Evolutionary conservation across 2,329 filamentous ascomycete genomes (phyloP).

Genomic region (Fusarium bulbicola): DNA sequence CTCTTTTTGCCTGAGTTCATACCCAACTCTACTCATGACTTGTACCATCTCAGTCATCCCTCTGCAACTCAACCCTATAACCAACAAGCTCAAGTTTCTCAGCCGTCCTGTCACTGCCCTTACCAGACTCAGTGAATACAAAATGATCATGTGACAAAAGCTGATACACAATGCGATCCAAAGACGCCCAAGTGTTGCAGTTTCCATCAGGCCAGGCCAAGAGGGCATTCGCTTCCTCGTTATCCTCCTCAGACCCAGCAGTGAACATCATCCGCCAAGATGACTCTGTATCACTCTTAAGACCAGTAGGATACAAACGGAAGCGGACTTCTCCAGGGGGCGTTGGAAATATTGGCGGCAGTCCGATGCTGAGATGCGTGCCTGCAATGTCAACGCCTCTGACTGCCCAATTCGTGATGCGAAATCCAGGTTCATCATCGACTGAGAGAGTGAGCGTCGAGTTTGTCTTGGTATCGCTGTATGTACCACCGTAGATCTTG

Average conservation of each 20-base stretch:
- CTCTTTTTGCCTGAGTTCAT: background rate
- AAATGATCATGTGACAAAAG: slow-evolving; percentile 8
- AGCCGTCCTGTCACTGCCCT: background rate
- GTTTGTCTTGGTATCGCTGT: background rate
- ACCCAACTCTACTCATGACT: fast-evolving
- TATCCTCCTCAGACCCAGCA: background rate
- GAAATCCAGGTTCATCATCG: slow-evolving; percentile 5
- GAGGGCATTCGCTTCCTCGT: background rate
- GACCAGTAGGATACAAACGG: background rate
- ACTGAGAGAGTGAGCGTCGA: background rate
- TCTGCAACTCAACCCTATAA: background rate
- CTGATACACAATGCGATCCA: slow-evolving; percentile 7
- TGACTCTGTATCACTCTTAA: background rate
- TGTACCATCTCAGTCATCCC: background rate
- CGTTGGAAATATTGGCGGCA: background rate
- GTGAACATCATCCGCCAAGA: slow-evolving; percentile 8
- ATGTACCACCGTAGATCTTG: slow-evolving; percentile 5
- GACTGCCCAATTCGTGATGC: slow-evolving; percentile 14
- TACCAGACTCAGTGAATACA: background rate
- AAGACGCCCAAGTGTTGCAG: slow-evolving; percentile 9
- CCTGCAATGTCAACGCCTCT: slow-evolving; percentile 3
- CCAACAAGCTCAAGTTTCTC: slow-evolving; percentile 10
- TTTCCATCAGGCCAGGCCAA: slow-evolving; percentile 7
- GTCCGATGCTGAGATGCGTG: background rate
- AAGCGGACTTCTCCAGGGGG: slow-evolving; percentile 1